phyloP scores from a whole-genome alignment of 2,329 filamentous ascomycete species.

The Grosmannia serpens region DNA sequence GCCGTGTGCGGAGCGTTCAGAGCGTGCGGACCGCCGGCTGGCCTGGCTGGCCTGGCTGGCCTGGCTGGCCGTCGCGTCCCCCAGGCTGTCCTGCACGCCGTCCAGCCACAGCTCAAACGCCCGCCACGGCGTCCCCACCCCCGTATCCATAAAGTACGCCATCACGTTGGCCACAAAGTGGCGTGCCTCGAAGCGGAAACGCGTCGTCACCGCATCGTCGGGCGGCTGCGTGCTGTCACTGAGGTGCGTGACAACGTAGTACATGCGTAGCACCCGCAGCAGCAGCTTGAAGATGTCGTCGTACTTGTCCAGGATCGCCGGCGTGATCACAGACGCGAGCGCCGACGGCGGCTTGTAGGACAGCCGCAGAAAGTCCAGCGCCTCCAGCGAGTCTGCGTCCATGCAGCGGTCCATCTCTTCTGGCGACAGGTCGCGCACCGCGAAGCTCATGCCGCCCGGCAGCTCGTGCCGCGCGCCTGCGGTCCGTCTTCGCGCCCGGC shows the following conservation, averaged over 20 bases:
- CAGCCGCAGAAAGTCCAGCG: slow-evolving; percentile 83
- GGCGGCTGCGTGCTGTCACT: slow-evolving; percentile 20
- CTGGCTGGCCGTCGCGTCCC: slow-evolving; percentile 19
- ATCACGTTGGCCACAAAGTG: slow-evolving; percentile 66
- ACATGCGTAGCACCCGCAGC: slow-evolving; percentile 65
- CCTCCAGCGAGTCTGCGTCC: slow-evolving; percentile 71
- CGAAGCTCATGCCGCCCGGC: slow-evolving; percentile 66
- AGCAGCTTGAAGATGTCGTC: slow-evolving; percentile 75
- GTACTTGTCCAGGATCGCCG: slow-evolving; percentile 61
- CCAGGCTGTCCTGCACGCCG: slow-evolving; percentile 47
- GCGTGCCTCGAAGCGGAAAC: slow-evolving; percentile 65
- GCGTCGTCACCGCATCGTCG: slow-evolving; percentile 20
- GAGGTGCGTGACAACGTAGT: slow-evolving; percentile 60
- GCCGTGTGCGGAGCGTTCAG: slow-evolving; percentile 17
- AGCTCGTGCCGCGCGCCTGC: slow-evolving; percentile 25
- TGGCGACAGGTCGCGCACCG: slow-evolving; percentile 66
- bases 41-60: neutral
- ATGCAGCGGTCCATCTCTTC: slow-evolving; percentile 75
- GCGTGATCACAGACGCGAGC: slow-evolving; percentile 62
- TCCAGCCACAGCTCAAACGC: slow-evolving; percentile 56
- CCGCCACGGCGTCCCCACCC: slow-evolving; percentile 62
- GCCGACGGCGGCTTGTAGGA: slow-evolving; percentile 70
- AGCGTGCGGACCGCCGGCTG: too few species aligned
- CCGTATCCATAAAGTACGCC: slow-evolving; percentile 70
- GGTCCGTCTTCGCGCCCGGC: slow-evolving; percentile 4